Evolutionary conservation across 2,329 filamentous ascomycete species (phyloP), one percentile per base, ranked within the genome.

Genomic region (Talaromyces amestolkiae): DNA sequence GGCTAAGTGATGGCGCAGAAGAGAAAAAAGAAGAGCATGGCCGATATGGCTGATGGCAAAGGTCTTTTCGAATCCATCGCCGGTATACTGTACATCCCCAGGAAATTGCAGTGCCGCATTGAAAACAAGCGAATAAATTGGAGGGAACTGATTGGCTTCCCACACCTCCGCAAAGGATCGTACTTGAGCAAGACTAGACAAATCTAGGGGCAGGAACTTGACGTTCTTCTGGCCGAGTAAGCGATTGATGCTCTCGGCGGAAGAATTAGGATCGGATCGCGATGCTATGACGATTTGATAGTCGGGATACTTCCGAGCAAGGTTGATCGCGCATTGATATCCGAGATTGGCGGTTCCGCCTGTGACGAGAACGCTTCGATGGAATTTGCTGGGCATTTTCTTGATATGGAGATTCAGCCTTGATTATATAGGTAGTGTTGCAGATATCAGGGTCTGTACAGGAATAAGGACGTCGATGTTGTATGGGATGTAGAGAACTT

Each of bases 41-140:
- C 83, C 83, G 51, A 84, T 74, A 67, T 86, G 83, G 66, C 77
- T 81, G 69, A 84, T 76, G 4, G 72, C 82, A 67, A 86, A 86
- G 1, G 80, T 84, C 39, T 73, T 71, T 68, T 86, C 84, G 47
- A 84, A 70, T 3, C 82, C 81, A n/a, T 84, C 79, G 0, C 61
- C 66, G 0, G 78, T 80, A 58, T 77, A 75, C 0, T 68, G 33
- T 1, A 81, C 59, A 0, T 67, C 67, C 0, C 69, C 70, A 0
- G 80, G 78, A 58, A 83, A 79, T 67, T 85, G 82, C 0, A 84
- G 66, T 0, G 73, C 82, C 1, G 83, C 83, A 61, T 85, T 85
- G 22, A 84, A 72, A n/a, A 83, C 66, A 6, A 85, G 75, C 4
- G 75, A 72, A 59, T 77, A 73, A 65, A 85, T 81, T 0, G 80